Evolutionary conservation across 1,284 basidiomycete genomes (phyloP), one percentile per base, ranked within the genome.

Genomic region (Phylloboletellus chloephorus): DNA sequence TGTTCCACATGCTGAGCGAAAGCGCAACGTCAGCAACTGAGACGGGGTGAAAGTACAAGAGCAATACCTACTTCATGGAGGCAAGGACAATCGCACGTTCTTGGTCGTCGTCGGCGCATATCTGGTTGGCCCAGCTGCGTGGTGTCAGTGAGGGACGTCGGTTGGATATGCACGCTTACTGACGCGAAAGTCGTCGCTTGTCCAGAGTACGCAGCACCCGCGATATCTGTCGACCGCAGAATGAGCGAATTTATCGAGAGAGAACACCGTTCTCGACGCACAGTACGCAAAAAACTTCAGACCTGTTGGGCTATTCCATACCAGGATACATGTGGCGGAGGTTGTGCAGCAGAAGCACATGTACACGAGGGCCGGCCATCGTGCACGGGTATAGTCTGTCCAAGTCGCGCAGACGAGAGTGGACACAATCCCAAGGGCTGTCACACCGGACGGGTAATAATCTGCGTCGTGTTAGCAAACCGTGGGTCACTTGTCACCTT

Each of bases 211-310:
- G 78, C 74, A 21, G 78, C 79, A 3, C 78, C 78, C 3, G 78
- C 72, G 13, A 82, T 58, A 58, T 78, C 78, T 79, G 31, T 46
- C 26, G 10, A 20, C 12, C 31, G 3, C 9, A 10, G 11, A 7
- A 20, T 52, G 10, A 34, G 38, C 3, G 12, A 20, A 22, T 5
- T 11, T 11, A 3, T 9, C 8, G 23, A 24, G 32, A 19, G 29
- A 30, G 11, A 30, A 20, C 3, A 7, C 0, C 21, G 10, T 13
- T 6, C 31, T 46, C 17, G 20, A 65, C 74, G 36, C 40, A 78
- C 78, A 82, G 53, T 79, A 83, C 5, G 78, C 81, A 47, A 83
- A 81, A 59, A 82, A 82, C 52, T 78, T 80, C 24, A 78, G 66
- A 4, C 72, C 73, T 0, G 60, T 73, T 5, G 78, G 75, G 47